phyloP scores from a whole-genome alignment of 2,329 filamentous ascomycete species.

The Pyrenophora teres region DNA sequence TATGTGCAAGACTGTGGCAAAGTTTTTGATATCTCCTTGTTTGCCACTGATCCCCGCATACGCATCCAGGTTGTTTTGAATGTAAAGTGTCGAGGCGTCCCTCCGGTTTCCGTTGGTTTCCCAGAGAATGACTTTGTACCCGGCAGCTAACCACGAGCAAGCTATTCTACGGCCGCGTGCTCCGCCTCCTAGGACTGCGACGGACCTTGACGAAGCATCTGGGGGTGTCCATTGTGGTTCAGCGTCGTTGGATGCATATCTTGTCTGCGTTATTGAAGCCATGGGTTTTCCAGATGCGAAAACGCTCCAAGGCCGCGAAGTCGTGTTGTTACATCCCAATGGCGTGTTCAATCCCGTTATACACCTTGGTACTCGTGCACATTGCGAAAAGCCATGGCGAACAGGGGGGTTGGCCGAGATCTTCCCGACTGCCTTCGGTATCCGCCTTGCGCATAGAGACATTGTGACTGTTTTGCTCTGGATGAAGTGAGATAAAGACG shows the following conservation, averaged over 20 bases:
- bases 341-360: neutral
- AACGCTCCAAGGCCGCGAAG: neutral
- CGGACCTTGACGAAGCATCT: slow-evolving; percentile 7
- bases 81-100: slow-evolving; percentile 12
- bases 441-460: slow-evolving; percentile 4
- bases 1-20: slow-evolving; percentile 42
- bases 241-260: neutral
- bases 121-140: slow-evolving; percentile 13
- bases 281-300: neutral
- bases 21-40: slow-evolving; percentile 1
- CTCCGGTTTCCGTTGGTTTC: slow-evolving; percentile 16
- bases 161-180: slow-evolving; percentile 19
- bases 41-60: slow-evolving; percentile 4
- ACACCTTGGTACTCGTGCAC: neutral
- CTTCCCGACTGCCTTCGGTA: neutral
- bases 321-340: neutral
- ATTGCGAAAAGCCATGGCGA: neutral
- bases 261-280: neutral
- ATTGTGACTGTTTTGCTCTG: neutral
- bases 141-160: slow-evolving; percentile 14
- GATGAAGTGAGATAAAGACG: too few relatives aligned
- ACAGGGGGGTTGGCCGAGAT: neutral
- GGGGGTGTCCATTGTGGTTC: slow-evolving; percentile 10
- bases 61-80: slow-evolving; percentile 9
- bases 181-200: slow-evolving; percentile 18